Conservation (phyloP, 1,284 basidiomycete species). For the Volvariella volvacea region DNA sequence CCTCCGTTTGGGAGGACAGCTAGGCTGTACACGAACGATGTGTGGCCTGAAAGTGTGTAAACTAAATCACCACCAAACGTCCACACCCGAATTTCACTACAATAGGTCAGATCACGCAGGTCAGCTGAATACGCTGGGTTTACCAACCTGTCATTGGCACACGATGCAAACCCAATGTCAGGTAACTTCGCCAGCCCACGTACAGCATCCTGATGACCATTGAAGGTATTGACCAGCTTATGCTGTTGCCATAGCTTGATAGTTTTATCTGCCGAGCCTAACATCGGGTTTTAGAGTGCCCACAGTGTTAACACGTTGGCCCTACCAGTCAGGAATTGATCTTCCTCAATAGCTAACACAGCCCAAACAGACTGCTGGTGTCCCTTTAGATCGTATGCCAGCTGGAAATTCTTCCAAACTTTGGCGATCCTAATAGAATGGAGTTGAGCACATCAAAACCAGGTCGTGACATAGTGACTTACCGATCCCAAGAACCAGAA, state of each 20-base stretch:
- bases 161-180: slow-evolving; percentile 90
- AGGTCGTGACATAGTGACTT: slow-evolving; percentile 19
- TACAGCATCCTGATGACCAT: slow-evolving; percentile 88
- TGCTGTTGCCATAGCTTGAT: slow-evolving; percentile 85
- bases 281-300: slow-evolving; percentile 5
- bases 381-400: slow-evolving; percentile 73
- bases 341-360: slow-evolving; percentile 77
- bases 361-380: slow-evolving; percentile 96
- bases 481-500: slow-evolving; percentile 98
- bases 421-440: slow-evolving; percentile 69
- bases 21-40: slow-evolving; percentile 94
- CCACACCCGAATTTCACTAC: slow-evolving; percentile 88
- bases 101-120: slow-evolving; percentile 6
- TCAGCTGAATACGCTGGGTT: too few relatives aligned
- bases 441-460: slow-evolving; percentile 6
- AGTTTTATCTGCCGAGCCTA: slow-evolving; percentile 93
- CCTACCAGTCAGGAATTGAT: slow-evolving; percentile 77
- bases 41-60: slow-evolving; percentile 84
- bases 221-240: slow-evolving; percentile 67
- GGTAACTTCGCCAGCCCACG: slow-evolving; percentile 76
- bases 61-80: slow-evolving; percentile 75
- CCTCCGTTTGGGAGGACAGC: slow-evolving; percentile 58
- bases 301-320: neutral
- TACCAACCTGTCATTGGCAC: slow-evolving; percentile 85
- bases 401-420: slow-evolving; percentile 84